A percentile compares a stretch with the other conserved stretches of the same genome.
Conservation (phyloP, 257 asterid species). For the Ilex aquifolium region DNA sequence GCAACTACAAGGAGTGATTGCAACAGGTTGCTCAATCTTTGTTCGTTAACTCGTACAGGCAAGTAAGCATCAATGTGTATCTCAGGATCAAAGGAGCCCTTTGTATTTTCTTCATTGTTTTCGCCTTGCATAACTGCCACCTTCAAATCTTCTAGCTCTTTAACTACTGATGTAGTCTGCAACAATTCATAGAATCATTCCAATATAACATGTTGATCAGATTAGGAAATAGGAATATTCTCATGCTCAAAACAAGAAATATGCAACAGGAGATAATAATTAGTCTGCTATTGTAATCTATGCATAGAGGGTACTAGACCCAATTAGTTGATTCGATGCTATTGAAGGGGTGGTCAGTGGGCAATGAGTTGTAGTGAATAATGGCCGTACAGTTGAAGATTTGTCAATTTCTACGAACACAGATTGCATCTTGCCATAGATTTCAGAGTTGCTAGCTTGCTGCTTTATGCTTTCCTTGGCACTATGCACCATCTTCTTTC, state of each 20-base stretch:
- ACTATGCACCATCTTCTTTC: conserved; percentile 44
- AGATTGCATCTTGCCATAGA: conserved; percentile 54
- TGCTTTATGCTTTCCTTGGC: conserved; percentile 45
- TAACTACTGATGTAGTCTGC: conserved; percentile 29
- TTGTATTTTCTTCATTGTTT: conserved; percentile 13
- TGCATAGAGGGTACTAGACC: no score
- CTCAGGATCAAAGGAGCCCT: conserved; percentile 34
- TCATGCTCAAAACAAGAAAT: no score
- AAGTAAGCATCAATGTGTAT: conserved; percentile 40
- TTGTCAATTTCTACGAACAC: conserved; percentile 46
- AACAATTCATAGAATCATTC: neutral
- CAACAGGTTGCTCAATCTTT: conserved; percentile 55
- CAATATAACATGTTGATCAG: no score
- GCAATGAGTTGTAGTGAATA: no score
- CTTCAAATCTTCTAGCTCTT: conserved; percentile 46
- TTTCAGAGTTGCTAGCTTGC: conserved; percentile 41
- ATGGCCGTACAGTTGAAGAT: conserved; percentile 34
- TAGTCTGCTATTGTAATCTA: no score
- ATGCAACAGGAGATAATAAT: no score
- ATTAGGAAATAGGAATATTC: no score
- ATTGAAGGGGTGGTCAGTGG: no score
- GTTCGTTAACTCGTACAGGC: conserved; percentile 66
- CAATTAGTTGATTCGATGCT: no score
- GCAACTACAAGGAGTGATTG: conserved; percentile 49
- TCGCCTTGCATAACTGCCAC: conserved; percentile 40